Evolutionary conservation across 176 grass and related monocot genomes (phyloP), one percentile per base, ranked within the genome.

Genomic region (Oropetium thomaeum): DNA sequence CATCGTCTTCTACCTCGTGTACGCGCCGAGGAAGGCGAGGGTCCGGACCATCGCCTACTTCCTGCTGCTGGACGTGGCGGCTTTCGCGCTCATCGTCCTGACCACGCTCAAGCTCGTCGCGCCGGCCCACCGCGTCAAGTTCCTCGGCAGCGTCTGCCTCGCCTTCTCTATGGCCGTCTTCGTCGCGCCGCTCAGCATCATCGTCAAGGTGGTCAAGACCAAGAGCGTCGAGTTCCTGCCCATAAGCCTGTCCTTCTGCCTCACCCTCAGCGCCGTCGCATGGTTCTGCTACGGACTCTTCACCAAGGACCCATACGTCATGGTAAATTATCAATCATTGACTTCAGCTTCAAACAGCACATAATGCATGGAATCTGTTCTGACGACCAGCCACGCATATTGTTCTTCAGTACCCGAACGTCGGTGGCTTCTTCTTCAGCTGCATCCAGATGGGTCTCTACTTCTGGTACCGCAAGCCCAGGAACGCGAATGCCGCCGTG

Each of bases 91-190:
- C 35, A 52, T 99, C 92, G 58, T 90, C 57, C 59, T 71, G 14
- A 17, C 84, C 49, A 99, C 91, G 5, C 39, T 92, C 52, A 70
- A 71, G 35, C 47, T 61, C 32, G 16, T 80, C 38, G 32, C 44
- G 10, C 25, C 42, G 32, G 8, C 30, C 0, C 70, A 81, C 16
- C 92, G 62, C 1, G 76, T 89, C 31, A 90, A 85, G 45, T 79
- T 99, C 54, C 91, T 99, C n/a, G 96, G 96, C 38, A 92, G 96
- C 76, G 87, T 99, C 31, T 99, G 96, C 75, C 85, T 99, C 40
- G 85, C 83, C 69, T 99, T 99, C 87, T 90, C 96, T 19, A 78
- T 92, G 55, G 82, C 87, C 35, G 96, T 99, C 77, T 99, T 99
- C 71, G 92, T 80, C 54, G 89, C 96, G 31, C 96, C 96, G 5